Evolutionary conservation across 345 rosid genomes (phyloP).

Genomic region (Streptanthus diversifolius): DNA sequence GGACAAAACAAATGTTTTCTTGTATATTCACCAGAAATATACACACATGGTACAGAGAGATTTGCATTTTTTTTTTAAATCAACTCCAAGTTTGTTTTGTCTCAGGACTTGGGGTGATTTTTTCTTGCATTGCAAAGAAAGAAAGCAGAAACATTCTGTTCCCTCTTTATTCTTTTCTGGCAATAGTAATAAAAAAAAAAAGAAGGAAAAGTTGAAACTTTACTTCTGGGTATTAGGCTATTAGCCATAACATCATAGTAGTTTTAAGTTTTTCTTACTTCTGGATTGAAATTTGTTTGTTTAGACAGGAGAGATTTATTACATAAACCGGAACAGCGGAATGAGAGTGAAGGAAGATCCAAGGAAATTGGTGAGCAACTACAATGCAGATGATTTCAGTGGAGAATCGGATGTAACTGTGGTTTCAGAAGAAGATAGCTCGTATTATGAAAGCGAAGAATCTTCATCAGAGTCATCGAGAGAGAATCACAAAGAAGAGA

Average conservation of each 20-base stretch:
- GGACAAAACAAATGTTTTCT: not conserved
- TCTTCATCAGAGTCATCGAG: slow-evolving; percentile 58
- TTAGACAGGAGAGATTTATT: slow-evolving; percentile 86
- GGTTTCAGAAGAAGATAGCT: slow-evolving; percentile 54
- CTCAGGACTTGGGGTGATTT: not conserved
- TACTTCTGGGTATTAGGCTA: not conserved
- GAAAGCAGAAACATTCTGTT: not conserved
- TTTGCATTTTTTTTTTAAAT: not conserved
- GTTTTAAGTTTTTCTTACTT: not conserved
- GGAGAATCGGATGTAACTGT: slow-evolving; percentile 39
- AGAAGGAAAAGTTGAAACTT: not conserved
- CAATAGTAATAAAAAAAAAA: not conserved
- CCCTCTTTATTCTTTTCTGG: not conserved
- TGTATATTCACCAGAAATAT: not conserved
- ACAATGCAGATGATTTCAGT: slow-evolving; percentile 16
- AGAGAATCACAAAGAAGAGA: slow-evolving; percentile 35
- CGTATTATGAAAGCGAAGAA: slow-evolving; percentile 61
- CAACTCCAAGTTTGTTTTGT: too few relatives aligned
- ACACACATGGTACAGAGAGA: not conserved
- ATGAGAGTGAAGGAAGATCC: slow-evolving; percentile 69
- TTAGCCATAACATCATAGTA: too few relatives aligned
- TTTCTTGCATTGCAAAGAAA: not conserved
- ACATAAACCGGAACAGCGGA: slow-evolving; percentile 75
- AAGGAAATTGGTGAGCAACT: slow-evolving; percentile 15
- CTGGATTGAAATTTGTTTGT: too few relatives aligned